phyloP scores from a whole-genome alignment of 768 basidiomycete species.

The Coprinellus aureogranulatus region DNA sequence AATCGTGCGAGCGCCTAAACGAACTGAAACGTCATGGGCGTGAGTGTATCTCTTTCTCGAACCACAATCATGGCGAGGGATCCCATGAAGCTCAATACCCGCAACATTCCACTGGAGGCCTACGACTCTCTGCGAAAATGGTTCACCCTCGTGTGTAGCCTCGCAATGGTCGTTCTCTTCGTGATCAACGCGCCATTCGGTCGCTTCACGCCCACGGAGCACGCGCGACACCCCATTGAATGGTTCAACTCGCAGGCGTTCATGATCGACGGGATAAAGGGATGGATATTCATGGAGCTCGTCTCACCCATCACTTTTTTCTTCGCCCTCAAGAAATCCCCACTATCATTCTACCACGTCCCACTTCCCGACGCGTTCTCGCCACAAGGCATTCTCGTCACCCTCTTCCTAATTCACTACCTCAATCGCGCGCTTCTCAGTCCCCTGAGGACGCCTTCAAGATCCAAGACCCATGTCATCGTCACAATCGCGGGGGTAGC shows the following conservation, averaged over 20 bases:
- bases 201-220: slow-evolving; percentile 54
- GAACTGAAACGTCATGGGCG: background rate
- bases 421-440: slow-evolving; percentile 77
- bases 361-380: slow-evolving; percentile 28
- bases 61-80: background rate
- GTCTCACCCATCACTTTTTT: slow-evolving; percentile 57
- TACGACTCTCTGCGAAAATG: slow-evolving; percentile 35
- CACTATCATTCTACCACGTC: slow-evolving; percentile 39
- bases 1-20: no score
- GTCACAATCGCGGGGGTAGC: slow-evolving; percentile 53
- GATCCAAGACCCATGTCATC: slow-evolving; percentile 69
- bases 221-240: background rate
- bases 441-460: slow-evolving; percentile 75
- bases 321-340: slow-evolving; percentile 46
- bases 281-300: slow-evolving; percentile 83
- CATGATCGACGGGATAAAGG: slow-evolving; percentile 49
- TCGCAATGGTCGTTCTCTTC: slow-evolving; percentile 38
- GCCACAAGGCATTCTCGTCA: slow-evolving; percentile 50
- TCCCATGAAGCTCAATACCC: slow-evolving; percentile 15
- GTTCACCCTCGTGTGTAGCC: slow-evolving; percentile 40
- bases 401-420: slow-evolving; percentile 74
- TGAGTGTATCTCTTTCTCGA: background rate
- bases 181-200: slow-evolving; percentile 79
- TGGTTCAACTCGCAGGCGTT: background rate
- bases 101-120: background rate